These are phyloP conservation scores for Aspergillus fijiensis DNA, from an alignment of 2,329 filamentous ascomycete species.

Conservation along the genomic window DNA sequence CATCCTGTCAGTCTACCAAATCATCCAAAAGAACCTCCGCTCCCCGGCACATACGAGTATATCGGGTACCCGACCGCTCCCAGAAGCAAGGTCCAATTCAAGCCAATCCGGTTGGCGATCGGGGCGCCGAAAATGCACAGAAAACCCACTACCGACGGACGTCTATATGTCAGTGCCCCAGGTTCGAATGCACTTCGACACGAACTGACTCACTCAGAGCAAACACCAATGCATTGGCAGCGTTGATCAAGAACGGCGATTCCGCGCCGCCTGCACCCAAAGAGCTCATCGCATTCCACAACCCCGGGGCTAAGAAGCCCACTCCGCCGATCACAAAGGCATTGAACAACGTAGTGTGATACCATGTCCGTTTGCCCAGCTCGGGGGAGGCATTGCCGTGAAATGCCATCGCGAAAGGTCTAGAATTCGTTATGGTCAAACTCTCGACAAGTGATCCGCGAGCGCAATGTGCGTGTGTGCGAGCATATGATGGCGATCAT, in stretches of 20 bases:
- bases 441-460: background rate
- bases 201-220: constrained; percentile 21
- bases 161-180: background rate
- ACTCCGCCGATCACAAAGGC: constrained; percentile 55
- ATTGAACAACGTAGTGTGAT: constrained; percentile 55
- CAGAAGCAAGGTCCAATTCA: constrained; percentile 45
- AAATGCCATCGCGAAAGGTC: background rate
- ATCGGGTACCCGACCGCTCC: constrained; percentile 51
- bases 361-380: constrained; percentile 40
- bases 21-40: background rate
- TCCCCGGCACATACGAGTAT: constrained; percentile 34
- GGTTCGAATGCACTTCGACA: background rate
- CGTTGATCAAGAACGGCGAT: constrained; percentile 53
- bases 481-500: background rate
- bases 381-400: background rate
- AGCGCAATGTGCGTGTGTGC: background rate
- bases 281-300: constrained; percentile 59
- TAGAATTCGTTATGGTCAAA: background rate
- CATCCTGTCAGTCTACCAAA: background rate
- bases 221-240: constrained; percentile 54
- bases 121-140: constrained; percentile 51
- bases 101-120: constrained; percentile 51
- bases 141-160: background rate
- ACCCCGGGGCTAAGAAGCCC: constrained; percentile 47
- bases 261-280: constrained; percentile 55